Base-by-base conservation (phyloP, 345 rosid species). In the Linum usitatissimum region DNA sequence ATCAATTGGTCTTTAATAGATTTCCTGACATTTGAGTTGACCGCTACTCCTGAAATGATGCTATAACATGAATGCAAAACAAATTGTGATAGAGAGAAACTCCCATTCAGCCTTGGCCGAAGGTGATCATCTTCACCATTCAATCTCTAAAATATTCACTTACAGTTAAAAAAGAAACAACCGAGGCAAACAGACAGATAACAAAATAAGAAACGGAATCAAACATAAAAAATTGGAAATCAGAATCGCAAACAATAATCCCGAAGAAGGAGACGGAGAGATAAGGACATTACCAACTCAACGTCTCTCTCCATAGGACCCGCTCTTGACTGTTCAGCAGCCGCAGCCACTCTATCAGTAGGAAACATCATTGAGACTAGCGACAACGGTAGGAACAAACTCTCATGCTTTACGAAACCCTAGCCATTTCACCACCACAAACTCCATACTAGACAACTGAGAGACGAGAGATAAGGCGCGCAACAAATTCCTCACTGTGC, bases 251-350 rank as follows among this genome's bases (percentile, higher is more conserved):
- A 30, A 13, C 31, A 18, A 30, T 39, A 61, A 49, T 59, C 31
- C 4, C 57, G 9, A 31, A 57, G 34, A 59, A 40, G 20, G 54
- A 28, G 48, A 40, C 30, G 30, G 53, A 54, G 30, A 3, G 17
- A 28, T 53, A n/a, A 65, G 53, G 3, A 60, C 48, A 51, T 68
- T 74, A 84, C 89, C 82, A 84, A 70, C 72, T 81, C 89, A 65
- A 76, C 73, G 69, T 79, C 86, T 68, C 89, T 77, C 76, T 81
- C 89, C 42, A 74, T 64, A 40, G 79, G 71, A 42, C 70, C 68
- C 21, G 72, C 57, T 53, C 66, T 69, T 17, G 75, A 66, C 61
- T 61, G 79, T 62, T 78, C 81, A 64, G 60, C 68, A 23, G 71
- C 59, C 18, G 69, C 64, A 64, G 79, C 68, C 80, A 74, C 68